Percentiles rank a stretch among this genome's conserved stretches.
Evolutionary conservation across 768 basidiomycete genomes (phyloP).

Genomic region (Melanogaster broomeanus): DNA sequence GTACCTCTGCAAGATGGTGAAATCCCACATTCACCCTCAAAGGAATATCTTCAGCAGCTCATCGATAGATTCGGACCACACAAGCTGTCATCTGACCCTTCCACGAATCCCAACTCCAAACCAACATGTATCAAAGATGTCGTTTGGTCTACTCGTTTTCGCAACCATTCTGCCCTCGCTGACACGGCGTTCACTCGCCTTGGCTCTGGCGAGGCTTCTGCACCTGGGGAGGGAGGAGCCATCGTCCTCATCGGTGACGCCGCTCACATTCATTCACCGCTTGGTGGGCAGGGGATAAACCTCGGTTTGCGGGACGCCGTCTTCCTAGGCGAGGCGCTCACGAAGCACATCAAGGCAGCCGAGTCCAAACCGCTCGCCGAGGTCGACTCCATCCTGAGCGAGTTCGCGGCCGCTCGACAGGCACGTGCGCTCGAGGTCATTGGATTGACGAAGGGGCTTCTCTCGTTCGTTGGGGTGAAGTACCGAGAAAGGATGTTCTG

Average conservation of each 20-base stretch:
- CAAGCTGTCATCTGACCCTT: constrained; percentile 35
- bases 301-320: constrained; percentile 58
- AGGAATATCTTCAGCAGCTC: constrained; percentile 44
- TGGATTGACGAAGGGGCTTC: constrained; percentile 38
- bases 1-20: constrained; percentile 36
- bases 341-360: constrained; percentile 32
- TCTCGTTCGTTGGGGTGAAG: constrained; percentile 23
- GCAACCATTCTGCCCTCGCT: constrained; percentile 45
- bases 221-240: constrained; percentile 11
- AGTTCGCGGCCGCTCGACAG: constrained; percentile 39
- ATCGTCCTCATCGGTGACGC: constrained; percentile 45
- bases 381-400: constrained; percentile 34
- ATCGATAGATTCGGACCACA: constrained; percentile 43
- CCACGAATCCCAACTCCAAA: constrained; percentile 31
- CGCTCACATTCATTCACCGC: constrained; percentile 55
- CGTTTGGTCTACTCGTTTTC: constrained; percentile 50
- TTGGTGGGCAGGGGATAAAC: constrained; percentile 61
- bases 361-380: constrained; percentile 7
- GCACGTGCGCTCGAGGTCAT: constrained; percentile 45
- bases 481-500: constrained; percentile 13
- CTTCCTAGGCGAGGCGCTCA: constrained; percentile 43
- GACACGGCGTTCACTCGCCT: constrained; percentile 38
- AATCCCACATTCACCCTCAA: constrained; percentile 38
- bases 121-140: constrained; percentile 37
- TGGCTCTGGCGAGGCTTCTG: constrained; percentile 1